Conservation (phyloP, 257 asterid species). For the Petunia secreta region DNA sequence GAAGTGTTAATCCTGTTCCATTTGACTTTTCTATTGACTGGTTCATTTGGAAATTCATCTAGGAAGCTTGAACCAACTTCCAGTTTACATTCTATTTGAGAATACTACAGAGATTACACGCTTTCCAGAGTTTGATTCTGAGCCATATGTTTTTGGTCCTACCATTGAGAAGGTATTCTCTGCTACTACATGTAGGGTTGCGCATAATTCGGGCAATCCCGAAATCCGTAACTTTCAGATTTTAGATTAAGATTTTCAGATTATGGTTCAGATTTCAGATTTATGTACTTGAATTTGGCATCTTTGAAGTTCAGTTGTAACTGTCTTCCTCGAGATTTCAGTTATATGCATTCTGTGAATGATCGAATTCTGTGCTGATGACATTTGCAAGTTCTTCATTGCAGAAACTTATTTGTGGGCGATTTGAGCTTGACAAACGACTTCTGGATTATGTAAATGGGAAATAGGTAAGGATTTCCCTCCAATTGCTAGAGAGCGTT, state of each 20-base stretch:
- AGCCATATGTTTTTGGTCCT: slow-evolving; percentile 55
- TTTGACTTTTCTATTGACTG: slow-evolving; percentile 30
- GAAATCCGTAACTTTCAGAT: not conserved
- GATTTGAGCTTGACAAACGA: slow-evolving; percentile 88
- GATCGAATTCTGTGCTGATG: slow-evolving; percentile 11
- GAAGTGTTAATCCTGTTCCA: not conserved
- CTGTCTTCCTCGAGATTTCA: not conserved
- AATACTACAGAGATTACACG: slow-evolving; percentile 68
- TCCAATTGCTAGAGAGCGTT: not conserved
- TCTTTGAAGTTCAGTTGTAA: slow-evolving; percentile 8
- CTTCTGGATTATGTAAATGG: slow-evolving; percentile 75
- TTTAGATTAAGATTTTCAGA: not conserved
- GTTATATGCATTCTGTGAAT: not conserved
- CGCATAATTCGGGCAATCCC: not conserved
- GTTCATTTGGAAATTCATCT: slow-evolving; percentile 34
- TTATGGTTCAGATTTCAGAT: not conserved
- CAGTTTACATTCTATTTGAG: slow-evolving; percentile 66
- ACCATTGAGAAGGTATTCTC: slow-evolving; percentile 72
- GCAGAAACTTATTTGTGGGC: slow-evolving; percentile 86
- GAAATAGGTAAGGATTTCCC: slow-evolving; percentile 55
- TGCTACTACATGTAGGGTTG: not conserved
- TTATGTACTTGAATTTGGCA: slow-evolving; percentile 21
- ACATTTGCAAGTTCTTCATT: slow-evolving; percentile 12
- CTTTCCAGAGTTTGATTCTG: slow-evolving; percentile 64
- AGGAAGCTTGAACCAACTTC: slow-evolving; percentile 85